These are phyloP conservation scores for Rhodamnia rubescens DNA, from an alignment of 345 rosid species.

Conservation along the genomic window DNA sequence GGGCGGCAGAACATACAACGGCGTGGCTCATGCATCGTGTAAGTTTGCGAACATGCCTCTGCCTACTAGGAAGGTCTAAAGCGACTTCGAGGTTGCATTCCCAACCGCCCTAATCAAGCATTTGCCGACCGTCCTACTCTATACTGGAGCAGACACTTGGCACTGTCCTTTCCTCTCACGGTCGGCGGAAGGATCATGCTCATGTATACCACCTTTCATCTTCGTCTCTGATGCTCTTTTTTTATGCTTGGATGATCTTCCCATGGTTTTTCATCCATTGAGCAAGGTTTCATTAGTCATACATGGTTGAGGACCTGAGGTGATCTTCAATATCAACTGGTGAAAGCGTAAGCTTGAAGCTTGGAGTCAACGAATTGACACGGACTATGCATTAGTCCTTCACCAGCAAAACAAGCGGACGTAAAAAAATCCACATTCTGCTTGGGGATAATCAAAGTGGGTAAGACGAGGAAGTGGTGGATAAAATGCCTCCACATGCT, in stretches of 20 bases:
- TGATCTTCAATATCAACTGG: neutral
- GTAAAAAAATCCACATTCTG: neutral
- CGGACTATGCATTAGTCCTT: no score
- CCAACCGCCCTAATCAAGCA: no score
- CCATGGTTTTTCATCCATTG: no score
- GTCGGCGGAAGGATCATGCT: neutral
- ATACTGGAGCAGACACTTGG: neutral
- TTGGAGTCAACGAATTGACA: no score
- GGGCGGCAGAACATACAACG: slow-evolving; percentile 16
- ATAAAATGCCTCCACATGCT: neutral
- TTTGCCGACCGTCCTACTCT: neutral
- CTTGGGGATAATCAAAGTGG: neutral
- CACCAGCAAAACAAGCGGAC: neutral
- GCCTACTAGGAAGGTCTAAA: neutral
- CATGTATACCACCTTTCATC: neutral
- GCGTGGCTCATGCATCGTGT: slow-evolving; percentile 13
- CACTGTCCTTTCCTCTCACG: neutral
- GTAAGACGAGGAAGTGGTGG: neutral
- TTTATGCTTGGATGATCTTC: neutral
- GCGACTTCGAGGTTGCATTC: neutral
- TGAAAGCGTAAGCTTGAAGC: neutral
- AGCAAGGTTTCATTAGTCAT: neutral
- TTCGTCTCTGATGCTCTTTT: neutral
- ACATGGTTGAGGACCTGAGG: no score
- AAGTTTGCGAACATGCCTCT: slow-evolving; percentile 28